phyloP scores from a whole-genome alignment of 2,329 filamentous ascomycete genomes.

The Fusarium domesticum region DNA sequence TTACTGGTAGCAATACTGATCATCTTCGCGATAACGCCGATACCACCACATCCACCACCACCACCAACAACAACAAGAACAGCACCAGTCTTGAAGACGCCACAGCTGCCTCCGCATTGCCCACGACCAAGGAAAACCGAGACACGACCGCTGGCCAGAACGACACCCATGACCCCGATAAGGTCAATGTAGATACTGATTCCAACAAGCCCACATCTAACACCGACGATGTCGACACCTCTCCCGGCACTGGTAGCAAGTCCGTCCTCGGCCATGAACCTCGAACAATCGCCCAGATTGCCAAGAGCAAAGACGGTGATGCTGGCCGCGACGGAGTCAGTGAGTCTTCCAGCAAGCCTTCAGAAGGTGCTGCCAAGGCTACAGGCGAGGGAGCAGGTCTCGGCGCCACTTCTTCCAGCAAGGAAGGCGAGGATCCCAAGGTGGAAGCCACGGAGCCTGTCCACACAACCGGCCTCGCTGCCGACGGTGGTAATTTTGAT shows the following conservation, averaged over 20 bases:
- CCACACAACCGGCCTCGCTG: conserved; percentile 55
- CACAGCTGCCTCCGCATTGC: not conserved
- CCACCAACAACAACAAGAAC: not conserved
- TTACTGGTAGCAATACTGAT: not conserved
- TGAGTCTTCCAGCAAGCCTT: conserved; percentile 1
- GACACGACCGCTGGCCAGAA: conserved; percentile 34
- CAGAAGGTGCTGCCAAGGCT: conserved; percentile 8
- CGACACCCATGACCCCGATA: conserved; percentile 39
- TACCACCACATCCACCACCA: not conserved
- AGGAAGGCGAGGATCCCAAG: conserved; percentile 42
- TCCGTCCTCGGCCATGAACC: conserved; percentile 30
- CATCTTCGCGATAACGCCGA: not conserved
- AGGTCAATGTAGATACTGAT: conserved; percentile 27
- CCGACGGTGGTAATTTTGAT: conserved; percentile 68
- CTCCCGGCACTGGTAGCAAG: conserved; percentile 31
- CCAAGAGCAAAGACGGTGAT: conserved; percentile 31
- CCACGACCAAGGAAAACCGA: conserved; percentile 3
- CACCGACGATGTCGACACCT: conserved; percentile 31
- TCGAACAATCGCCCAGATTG: conserved; percentile 37
- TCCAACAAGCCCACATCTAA: conserved; percentile 32
- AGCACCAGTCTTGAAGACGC: not conserved
- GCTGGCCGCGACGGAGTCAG: conserved; percentile 22
- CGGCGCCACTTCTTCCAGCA: conserved; percentile 7
- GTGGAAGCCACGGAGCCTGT: conserved; percentile 45
- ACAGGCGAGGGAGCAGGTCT: conserved; percentile 5